Conservation (phyloP, 768 basidiomycete species). For the Daedaleopsis sinensis region DNA sequence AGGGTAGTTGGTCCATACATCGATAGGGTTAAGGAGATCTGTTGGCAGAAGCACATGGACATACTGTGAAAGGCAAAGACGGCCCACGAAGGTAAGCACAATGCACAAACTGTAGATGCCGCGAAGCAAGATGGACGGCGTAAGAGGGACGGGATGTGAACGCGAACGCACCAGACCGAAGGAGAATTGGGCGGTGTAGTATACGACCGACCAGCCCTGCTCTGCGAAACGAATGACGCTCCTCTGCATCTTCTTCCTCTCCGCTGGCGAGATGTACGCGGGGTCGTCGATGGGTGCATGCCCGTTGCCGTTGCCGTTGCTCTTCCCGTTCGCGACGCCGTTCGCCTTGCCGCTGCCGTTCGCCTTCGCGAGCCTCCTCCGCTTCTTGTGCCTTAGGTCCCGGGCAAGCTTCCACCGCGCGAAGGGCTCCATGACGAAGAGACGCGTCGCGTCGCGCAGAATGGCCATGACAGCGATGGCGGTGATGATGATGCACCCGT, state of each 20-base stretch:
- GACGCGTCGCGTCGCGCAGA: conserved; percentile 75
- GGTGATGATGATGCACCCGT: conserved; percentile 79
- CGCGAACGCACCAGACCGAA: conserved; percentile 77
- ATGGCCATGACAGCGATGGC: conserved; percentile 88
- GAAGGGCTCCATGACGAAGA: conserved; percentile 78
- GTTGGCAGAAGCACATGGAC: conserved; percentile 76
- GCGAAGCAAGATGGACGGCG: conserved; percentile 9
- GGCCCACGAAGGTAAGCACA: background rate
- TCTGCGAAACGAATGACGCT: conserved; percentile 89
- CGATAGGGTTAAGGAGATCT: conserved; percentile 57
- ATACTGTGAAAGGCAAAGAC: conserved; percentile 56
- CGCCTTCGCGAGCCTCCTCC: conserved; percentile 20
- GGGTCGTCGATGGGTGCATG: conserved; percentile 15
- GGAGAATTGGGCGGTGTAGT: conserved; percentile 75
- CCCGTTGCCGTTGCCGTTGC: conserved; percentile 29
- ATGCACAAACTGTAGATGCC: background rate
- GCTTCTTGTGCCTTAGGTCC: conserved; percentile 41
- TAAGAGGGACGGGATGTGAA: conserved; percentile 13
- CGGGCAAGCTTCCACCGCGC: conserved; percentile 74
- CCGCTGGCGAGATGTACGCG: conserved; percentile 36
- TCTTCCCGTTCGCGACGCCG: conserved; percentile 32
- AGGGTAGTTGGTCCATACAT: conserved; percentile 83
- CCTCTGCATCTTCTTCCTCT: conserved; percentile 64
- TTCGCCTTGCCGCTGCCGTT: conserved; percentile 36
- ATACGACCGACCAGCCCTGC: conserved; percentile 89